Base-by-base conservation (phyloP, 2,329 filamentous ascomycete genomes). In the Colletotrichum costaricense region DNA sequence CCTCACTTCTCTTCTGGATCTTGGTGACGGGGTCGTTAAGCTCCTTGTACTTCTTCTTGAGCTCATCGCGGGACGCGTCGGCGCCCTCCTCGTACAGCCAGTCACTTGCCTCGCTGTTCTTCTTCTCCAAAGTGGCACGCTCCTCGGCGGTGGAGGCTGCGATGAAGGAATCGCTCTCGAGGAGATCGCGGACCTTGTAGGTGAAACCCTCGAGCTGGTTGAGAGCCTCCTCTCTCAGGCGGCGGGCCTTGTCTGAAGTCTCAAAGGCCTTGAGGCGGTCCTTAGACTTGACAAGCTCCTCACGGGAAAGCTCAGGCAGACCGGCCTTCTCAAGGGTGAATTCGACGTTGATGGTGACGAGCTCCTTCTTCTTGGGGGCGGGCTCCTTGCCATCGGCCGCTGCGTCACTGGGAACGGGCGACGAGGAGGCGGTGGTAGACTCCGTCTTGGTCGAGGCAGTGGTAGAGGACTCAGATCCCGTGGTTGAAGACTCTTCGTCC, bases 121-220 rank as follows among this genome's bases (percentile, higher is more conserved):
- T 92, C 74, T 91, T 86, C 77, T 93, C 89, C 14, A 98, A 88
- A n/a, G 85, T 83, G 7, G 87, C 81, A 59, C 94, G 90, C 79
- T 95, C 90, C 24, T 89, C 88, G 4, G 90, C 85, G 11, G 93
- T 96, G 38, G 95, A 93, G 4, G 89, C 90, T 14, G 88, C 88
- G 65, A 93, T 86, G 80, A 98, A 98, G 1, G 88, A 87, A 60
- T 94, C 91, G 73, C 93, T 92, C 55, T 94, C 93, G 2, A 98
- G 87, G 57, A 97, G 88, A 81, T 98, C 95, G 30, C 95, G 92
- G 33, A 94, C 90, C 79, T 92, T 93, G 87, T 99, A 99, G 16
- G 96, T 98, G 82, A 93, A 98, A 14, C 90, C 93, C 83, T 99
- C 97, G n/a, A 99, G 90, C 76, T 94, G 93, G 84, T 98, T 99